phyloP scores from a whole-genome alignment of 441 rosid genomes.

The Lepidium campestre region DNA sequence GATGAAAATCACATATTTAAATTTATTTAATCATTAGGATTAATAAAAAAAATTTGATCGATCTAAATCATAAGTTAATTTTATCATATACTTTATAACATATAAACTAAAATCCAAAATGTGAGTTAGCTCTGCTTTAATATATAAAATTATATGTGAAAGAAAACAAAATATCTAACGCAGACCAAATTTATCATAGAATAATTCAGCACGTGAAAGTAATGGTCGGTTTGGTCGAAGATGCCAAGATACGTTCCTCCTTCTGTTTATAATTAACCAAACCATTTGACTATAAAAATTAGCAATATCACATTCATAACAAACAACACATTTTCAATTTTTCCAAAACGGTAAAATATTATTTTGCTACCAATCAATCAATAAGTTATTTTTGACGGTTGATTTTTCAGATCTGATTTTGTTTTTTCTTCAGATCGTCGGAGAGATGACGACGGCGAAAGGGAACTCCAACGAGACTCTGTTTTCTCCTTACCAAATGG shows the following conservation, averaged over 20 bases:
- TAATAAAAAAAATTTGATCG: too few relatives aligned
- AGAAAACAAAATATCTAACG: neutral
- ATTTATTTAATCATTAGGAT: too few relatives aligned
- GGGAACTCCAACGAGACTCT: slow-evolving; percentile 20
- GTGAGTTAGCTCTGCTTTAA: too few relatives aligned
- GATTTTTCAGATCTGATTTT: slow-evolving; percentile 5
- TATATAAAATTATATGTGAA: too few relatives aligned
- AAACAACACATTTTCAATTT: neutral
- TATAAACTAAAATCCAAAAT: too few relatives aligned
- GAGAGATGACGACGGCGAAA: slow-evolving; percentile 3
- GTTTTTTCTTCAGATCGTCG: neutral
- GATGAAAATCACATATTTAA: too few relatives aligned
- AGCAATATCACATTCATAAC: neutral
- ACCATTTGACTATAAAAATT: neutral
- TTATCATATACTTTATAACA: too few relatives aligned
- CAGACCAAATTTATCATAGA: neutral
- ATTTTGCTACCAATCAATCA: neutral
- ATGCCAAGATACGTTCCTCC: neutral
- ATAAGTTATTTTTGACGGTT: neutral
- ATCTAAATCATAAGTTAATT: too few relatives aligned
- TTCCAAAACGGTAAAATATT: neutral
- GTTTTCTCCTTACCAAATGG: slow-evolving; percentile 66
- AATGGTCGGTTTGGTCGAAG: slow-evolving; percentile 1
- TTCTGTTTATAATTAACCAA: neutral
- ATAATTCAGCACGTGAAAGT: slow-evolving; percentile 5